A percentile compares a stretch with the other conserved stretches of the same genome.
These are phyloP conservation scores for Pichia thaimueangensis DNA, from an alignment of 805 yeast species.

Conservation along the genomic window DNA sequence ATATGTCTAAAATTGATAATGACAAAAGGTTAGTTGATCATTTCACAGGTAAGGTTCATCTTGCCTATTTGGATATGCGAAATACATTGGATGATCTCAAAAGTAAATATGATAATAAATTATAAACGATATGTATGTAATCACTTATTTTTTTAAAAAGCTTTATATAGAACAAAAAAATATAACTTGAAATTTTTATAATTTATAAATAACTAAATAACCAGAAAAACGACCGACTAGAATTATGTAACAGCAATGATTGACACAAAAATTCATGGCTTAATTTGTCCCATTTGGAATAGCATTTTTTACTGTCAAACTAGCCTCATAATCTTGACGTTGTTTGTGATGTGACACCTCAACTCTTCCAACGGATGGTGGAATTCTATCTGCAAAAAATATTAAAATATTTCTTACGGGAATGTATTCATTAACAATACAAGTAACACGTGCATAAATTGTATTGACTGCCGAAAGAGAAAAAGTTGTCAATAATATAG, in stretches of 20 bases:
- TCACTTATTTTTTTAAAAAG: too few relatives aligned
- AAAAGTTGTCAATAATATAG: not conserved
- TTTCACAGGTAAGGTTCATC: slow-evolving; percentile 79
- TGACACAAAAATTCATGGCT: too few relatives aligned
- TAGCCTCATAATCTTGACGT: slow-evolving; percentile 1
- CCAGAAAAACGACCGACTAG: too few relatives aligned
- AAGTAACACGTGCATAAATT: not conserved
- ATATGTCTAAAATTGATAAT: slow-evolving; percentile 74
- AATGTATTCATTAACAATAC: slow-evolving; percentile 4
- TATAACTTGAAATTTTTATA: too few relatives aligned
- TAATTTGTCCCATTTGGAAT: not conserved
- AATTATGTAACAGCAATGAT: too few relatives aligned
- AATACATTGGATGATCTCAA: slow-evolving; percentile 39
- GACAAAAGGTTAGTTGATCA: slow-evolving; percentile 88
- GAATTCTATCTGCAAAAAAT: slow-evolving; percentile 26
- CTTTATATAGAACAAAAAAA: too few relatives aligned
- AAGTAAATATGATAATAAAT: slow-evolving; percentile 15
- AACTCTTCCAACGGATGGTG: slow-evolving; percentile 29
- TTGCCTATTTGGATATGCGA: slow-evolving; percentile 76
- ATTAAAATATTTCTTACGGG: slow-evolving; percentile 20
- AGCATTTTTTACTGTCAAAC: not conserved
- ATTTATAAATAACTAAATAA: too few relatives aligned
- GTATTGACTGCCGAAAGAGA: not conserved
- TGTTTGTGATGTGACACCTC: slow-evolving; percentile 17
- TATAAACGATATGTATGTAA: too few relatives aligned